These are phyloP conservation scores for Aspergillus baeticus DNA, from an alignment of 495 filamentous ascomycete species.

Conservation along the genomic window DNA sequence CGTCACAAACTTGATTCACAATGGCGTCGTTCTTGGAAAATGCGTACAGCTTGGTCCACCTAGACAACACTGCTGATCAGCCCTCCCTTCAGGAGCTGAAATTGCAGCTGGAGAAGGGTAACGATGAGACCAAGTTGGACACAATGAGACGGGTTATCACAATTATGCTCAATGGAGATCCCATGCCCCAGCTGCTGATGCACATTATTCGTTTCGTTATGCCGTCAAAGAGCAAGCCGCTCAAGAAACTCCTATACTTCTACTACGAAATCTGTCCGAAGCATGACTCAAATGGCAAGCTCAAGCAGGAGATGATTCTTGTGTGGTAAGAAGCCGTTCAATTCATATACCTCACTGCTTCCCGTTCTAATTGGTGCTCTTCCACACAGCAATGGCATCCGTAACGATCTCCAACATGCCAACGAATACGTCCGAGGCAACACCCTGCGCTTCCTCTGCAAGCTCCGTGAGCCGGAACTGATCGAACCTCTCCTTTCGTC, in stretches of 20 bases:
- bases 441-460: conserved; percentile 94
- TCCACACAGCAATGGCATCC: conserved; percentile 81
- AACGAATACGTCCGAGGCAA: conserved; percentile 99
- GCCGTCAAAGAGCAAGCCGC: conserved; percentile 92
- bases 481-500: conserved; percentile 94
- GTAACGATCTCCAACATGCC: conserved; percentile 93
- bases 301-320: conserved; percentile 99
- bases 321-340: conserved; percentile 71
- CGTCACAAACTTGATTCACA: conserved; percentile 37
- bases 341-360: neutral
- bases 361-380: conserved; percentile 20
- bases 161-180: conserved; percentile 97
- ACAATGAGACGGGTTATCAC: conserved; percentile 98
- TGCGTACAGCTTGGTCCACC: conserved; percentile 89
- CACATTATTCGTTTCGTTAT: conserved; percentile 99
- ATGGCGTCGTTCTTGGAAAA: conserved; percentile 96
- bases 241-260: conserved; percentile 98
- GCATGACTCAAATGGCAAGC: conserved; percentile 82
- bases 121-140: conserved; percentile 93
- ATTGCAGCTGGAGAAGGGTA: conserved; percentile 94
- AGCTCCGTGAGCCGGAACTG: conserved; percentile 92
- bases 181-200: conserved; percentile 94
- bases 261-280: conserved; percentile 99
- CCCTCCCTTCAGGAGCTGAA: conserved; percentile 88
- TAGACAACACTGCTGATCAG: conserved; percentile 92